These are phyloP conservation scores for Botrytis fragariae DNA, from an alignment of 2,329 filamentous ascomycete species.

Conservation along the genomic window DNA sequence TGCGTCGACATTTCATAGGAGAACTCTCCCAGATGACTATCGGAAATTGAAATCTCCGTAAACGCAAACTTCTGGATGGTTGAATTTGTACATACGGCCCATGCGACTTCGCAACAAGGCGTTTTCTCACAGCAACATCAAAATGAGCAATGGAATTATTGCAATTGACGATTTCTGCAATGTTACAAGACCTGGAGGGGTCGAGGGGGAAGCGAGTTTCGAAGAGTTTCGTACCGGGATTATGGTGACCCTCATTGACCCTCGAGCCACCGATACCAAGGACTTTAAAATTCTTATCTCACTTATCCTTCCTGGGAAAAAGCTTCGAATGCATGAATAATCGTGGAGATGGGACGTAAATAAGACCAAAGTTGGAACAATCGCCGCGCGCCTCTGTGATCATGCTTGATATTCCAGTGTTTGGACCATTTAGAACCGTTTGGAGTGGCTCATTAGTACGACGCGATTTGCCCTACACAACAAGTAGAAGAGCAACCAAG, in stretches of 20 bases:
- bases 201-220: constrained; percentile 21
- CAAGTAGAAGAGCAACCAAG: neutral
- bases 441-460: constrained; percentile 1
- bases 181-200: constrained; percentile 17
- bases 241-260: constrained; percentile 13
- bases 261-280: constrained; percentile 17
- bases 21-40: neutral
- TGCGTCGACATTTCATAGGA: neutral
- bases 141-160: neutral
- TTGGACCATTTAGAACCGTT: constrained; percentile 17
- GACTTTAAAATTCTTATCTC: constrained; percentile 10
- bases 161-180: constrained; percentile 23
- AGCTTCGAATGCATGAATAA: constrained; percentile 15
- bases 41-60: neutral
- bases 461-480: neutral
- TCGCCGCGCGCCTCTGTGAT: constrained; percentile 21
- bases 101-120: constrained; percentile 5
- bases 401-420: constrained; percentile 1
- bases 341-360: constrained; percentile 15
- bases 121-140: neutral
- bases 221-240: constrained; percentile 19
- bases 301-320: neutral
- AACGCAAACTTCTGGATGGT: neutral
- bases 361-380: constrained; percentile 18
- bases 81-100: neutral